Conservation (phyloP, 2,329 filamentous ascomycete genomes). For the Talaromyces sp. region DNA sequence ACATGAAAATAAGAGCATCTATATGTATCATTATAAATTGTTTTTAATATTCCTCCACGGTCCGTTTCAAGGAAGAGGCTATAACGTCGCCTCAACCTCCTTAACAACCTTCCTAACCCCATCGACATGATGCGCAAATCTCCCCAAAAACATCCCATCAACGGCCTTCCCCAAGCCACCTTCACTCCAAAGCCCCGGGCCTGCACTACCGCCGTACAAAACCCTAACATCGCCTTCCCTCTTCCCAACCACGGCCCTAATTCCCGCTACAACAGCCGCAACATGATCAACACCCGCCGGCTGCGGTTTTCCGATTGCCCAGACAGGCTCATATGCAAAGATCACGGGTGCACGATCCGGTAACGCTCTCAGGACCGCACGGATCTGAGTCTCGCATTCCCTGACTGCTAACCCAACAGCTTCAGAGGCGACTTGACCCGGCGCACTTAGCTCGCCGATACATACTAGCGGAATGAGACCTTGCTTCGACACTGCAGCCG, state of each 20-base stretch:
- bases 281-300: constrained; percentile 74
- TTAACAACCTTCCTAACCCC: constrained; percentile 69
- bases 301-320: constrained; percentile 75
- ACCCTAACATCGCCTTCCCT: constrained; percentile 64
- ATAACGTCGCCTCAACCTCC: constrained; percentile 59
- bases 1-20: constrained; percentile 9
- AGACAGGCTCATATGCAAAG: constrained; percentile 83
- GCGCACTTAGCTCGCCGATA: constrained; percentile 66
- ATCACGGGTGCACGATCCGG: constrained; percentile 66
- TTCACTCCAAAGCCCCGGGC: constrained; percentile 66
- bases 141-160: constrained; percentile 76
- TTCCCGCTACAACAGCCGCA: constrained; percentile 64
- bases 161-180: constrained; percentile 63
- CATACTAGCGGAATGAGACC: constrained; percentile 76
- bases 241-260: constrained; percentile 56
- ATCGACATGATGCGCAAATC: constrained; percentile 75
- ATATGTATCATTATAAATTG: background rate
- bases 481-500: constrained; percentile 64
- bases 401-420: constrained; percentile 59
- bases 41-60: background rate
- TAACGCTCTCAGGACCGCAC: constrained; percentile 61
- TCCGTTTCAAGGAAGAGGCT: background rate
- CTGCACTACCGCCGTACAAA: constrained; percentile 79
- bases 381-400: constrained; percentile 67
- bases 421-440: constrained; percentile 46